A percentile compares a stretch with the other conserved stretches of the same genome.
These are phyloP conservation scores for Brachypodium distachyon DNA, from an alignment of 202 grass and related monocot genomes.

Conservation along the genomic window DNA sequence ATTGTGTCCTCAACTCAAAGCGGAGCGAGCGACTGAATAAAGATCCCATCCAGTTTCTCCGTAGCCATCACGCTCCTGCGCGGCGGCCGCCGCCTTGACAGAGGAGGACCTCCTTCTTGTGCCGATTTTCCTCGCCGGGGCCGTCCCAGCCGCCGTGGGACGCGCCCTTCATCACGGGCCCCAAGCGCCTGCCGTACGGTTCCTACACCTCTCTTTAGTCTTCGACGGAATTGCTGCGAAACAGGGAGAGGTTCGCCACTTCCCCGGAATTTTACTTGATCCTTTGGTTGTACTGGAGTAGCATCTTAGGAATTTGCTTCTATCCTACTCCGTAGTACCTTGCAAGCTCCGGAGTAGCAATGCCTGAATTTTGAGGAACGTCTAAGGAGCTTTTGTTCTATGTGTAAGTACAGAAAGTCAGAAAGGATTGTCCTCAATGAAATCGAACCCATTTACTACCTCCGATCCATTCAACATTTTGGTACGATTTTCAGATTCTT, in stretches of 20 bases:
- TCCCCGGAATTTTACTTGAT: not conserved
- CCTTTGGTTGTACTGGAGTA: not conserved
- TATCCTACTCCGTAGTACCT: not conserved
- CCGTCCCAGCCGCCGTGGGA: not conserved
- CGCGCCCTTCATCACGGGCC: not conserved
- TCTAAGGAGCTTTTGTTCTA: not conserved
- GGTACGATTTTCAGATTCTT: not conserved
- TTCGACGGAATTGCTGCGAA: not conserved
- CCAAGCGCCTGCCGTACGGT: conserved; percentile 7
- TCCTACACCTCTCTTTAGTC: not conserved
- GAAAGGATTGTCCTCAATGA: not conserved
- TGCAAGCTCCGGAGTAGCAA: not conserved
- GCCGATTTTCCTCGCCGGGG: not conserved
- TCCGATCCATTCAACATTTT: not conserved
- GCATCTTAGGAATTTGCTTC: not conserved
- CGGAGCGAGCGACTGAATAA: no score
- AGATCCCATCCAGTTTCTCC: not conserved
- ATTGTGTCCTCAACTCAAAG: no score
- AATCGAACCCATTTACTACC: not conserved
- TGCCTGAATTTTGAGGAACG: not conserved
- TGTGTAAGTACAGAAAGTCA: no score
- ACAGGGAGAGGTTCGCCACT: not conserved
- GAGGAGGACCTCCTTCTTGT: no score
- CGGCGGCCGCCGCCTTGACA: not conserved
- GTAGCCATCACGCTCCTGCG: not conserved